These are phyloP conservation scores for Hyphochytrium catenoides DNA, from an alignment of 352 stramenopile genomes.

Conservation along the genomic window DNA sequence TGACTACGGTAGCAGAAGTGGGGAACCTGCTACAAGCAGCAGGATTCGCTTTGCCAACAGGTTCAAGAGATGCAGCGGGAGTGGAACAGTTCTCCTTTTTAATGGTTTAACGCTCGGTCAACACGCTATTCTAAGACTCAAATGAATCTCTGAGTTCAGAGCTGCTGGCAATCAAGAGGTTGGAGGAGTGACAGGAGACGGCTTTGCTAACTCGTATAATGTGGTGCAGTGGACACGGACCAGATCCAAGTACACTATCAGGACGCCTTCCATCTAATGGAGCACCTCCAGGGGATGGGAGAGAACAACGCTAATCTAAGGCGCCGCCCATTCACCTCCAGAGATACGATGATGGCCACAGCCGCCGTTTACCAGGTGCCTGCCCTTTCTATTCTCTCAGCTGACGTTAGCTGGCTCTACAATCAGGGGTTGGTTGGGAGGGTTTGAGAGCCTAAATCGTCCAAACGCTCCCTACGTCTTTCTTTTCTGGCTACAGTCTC, in stretches of 20 bases:
- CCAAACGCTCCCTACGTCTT: constrained; percentile 2
- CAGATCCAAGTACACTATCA: constrained; percentile 80
- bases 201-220: neutral
- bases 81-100: too few relatives aligned
- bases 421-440: constrained; percentile 1
- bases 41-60: constrained; percentile 78
- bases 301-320: constrained; percentile 79
- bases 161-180: too few relatives aligned
- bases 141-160: too few relatives aligned
- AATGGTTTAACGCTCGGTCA: too few relatives aligned
- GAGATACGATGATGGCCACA: constrained; percentile 75
- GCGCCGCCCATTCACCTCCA: constrained; percentile 14
- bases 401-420: neutral
- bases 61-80: too few relatives aligned
- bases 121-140: too few relatives aligned
- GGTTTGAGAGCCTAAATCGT: neutral
- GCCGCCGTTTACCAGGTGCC: constrained; percentile 77
- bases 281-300: constrained; percentile 81
- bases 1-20: constrained; percentile 83
- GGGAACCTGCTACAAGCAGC: constrained; percentile 70
- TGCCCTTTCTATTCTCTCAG: too few relatives aligned
- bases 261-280: constrained; percentile 85
- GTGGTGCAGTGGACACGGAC: constrained; percentile 75
- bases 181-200: neutral
- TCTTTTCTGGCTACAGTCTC: constrained; percentile 1